Base-by-base conservation (phyloP, 805 yeast genomes). In the Metschnikowia sp. region DNA sequence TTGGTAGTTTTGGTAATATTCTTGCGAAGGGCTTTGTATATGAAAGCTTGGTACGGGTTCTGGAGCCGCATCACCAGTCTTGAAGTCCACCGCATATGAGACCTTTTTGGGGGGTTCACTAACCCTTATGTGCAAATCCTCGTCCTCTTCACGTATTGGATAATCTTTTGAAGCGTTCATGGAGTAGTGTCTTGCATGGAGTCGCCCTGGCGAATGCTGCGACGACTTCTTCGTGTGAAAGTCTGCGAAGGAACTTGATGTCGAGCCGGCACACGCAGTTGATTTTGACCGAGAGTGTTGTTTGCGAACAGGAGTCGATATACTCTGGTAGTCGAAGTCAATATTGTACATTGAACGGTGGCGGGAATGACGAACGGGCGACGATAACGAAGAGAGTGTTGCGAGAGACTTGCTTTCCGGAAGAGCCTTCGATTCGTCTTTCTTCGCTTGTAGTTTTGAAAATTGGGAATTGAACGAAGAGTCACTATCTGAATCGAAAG, bases 51-150 rank as follows among this genome's bases (percentile, higher is more conserved):
- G 49, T 5, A 9, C 22, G 4, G 43, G n/a, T 10, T 36, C 37
- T 6, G 35, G 11, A n/a, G 12, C 12, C 8, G 43, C 26, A 13
- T 47, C 46, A 8, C 43, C 43, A 13, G 38, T 9, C 40, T 65
- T 68, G 59, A 73, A 73, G 49, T 73, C 77, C 22, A 73, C 70
- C 1, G 63, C 69, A 55, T 73, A 73, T 15, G 57, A 47, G 4
- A 73, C 66, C 39, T 54, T 61, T 12, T 48, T 47, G 2, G 77
- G 77, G 2, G 77, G 75, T 41, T 69, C 75, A 4, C 64, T 68
- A 10, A 72, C 64, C 12, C 52, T 54, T 10, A 70, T 62, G n/a
- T 59, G 39, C 19, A 39, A 38, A 29, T 33, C 36, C 19, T 40
- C 42, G 15, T 8, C 19, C 22, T 11, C 22, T n/a, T 38, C 42